phyloP scores from a whole-genome alignment of 139 green algal genomes.

The Desmodesmus armatus region DNA sequence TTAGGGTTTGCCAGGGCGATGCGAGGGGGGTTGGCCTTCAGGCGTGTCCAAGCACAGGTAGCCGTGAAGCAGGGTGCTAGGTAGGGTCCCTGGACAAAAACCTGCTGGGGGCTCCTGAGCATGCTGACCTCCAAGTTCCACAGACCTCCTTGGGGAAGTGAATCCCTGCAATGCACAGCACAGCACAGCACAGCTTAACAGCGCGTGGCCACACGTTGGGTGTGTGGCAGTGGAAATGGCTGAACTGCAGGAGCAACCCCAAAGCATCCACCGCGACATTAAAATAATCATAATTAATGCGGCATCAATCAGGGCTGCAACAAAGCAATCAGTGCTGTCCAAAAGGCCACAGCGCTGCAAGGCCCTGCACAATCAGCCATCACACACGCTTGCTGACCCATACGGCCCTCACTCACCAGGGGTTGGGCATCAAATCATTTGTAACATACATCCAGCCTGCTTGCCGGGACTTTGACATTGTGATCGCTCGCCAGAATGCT shows the following conservation, averaged over 20 bases:
- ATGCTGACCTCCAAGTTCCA: constrained; percentile 7
- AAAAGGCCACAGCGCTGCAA: neutral
- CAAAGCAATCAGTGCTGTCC: too few species aligned
- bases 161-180: neutral
- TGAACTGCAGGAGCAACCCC: neutral
- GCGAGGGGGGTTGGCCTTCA: neutral
- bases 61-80: constrained; percentile 6
- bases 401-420: constrained; percentile 6
- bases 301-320: too few species aligned
- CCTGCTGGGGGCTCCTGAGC: neutral
- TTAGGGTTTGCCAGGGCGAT: neutral
- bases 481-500: constrained; percentile 11
- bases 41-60: neutral
- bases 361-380: neutral
- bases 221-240: too few species aligned
- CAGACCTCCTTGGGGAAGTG: neutral
- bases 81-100: neutral
- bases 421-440: constrained; percentile 10
- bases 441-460: constrained; percentile 37
- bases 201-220: too few species aligned
- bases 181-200: too few species aligned
- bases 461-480: neutral
- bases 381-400: neutral
- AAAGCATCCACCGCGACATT: too few species aligned
- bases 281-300: too few species aligned